phyloP scores from a whole-genome alignment of 2,329 filamentous ascomycete genomes.

The Talaromyces sp. region DNA sequence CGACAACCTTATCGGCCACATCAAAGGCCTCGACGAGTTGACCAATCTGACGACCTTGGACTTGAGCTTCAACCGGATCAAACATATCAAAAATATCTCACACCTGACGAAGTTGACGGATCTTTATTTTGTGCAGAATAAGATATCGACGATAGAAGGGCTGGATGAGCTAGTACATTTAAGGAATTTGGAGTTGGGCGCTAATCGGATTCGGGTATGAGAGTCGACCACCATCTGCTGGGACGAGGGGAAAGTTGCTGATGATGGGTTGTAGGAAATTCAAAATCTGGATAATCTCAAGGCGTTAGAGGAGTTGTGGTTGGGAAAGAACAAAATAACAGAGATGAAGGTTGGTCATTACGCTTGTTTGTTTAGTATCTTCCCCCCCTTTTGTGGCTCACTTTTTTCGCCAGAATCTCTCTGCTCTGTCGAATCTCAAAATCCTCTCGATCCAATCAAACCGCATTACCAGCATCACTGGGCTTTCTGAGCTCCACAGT shows the following conservation, averaged over 20 bases:
- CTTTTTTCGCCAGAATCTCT: conserved; percentile 50
- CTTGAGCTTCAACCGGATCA: conserved; percentile 98
- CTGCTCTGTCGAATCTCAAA: conserved; percentile 69
- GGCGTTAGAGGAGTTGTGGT: conserved; percentile 82
- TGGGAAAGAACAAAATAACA: conserved; percentile 95
- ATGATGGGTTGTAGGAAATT: conserved; percentile 54
- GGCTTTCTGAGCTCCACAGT: conserved; percentile 65
- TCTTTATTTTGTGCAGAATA: conserved; percentile 90
- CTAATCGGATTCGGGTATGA: conserved; percentile 71
- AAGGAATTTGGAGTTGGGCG: conserved; percentile 81
- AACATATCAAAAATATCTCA: conserved; percentile 86
- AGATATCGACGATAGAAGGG: conserved; percentile 81
- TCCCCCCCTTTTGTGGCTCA: neutral
- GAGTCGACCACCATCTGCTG: neutral
- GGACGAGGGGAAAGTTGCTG: neutral
- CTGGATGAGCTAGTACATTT: conserved; percentile 69
- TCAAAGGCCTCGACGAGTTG: conserved; percentile 75
- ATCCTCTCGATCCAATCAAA: conserved; percentile 95
- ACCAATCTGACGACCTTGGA: conserved; percentile 73
- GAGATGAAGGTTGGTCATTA: conserved; percentile 57
- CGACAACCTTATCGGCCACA: conserved; percentile 87
- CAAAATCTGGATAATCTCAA: conserved; percentile 73
- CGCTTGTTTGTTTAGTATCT: neutral
- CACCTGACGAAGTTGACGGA: conserved; percentile 75
- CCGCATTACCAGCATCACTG: conserved; percentile 72